Conservation (phyloP, 2,329 filamentous ascomycete genomes). For the Lasiodiplodia hormozganensis region DNA sequence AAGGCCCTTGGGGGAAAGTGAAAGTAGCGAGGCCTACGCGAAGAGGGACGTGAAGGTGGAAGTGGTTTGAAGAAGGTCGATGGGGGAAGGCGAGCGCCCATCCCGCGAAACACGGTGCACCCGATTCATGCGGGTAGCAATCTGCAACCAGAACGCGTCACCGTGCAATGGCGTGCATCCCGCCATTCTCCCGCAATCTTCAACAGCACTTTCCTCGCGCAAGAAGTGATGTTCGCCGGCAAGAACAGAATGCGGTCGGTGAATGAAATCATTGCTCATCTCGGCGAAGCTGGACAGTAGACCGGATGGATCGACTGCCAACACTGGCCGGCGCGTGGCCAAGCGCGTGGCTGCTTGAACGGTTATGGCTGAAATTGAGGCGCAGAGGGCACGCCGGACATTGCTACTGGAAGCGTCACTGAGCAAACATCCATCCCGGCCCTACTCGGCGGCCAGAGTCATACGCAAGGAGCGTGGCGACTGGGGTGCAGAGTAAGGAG, state of each 20-base stretch:
- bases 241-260: conserved; percentile 9
- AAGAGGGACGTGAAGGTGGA: neutral
- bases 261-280: conserved; percentile 22
- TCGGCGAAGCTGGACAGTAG: conserved; percentile 10
- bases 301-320: conserved; percentile 12
- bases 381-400: conserved; percentile 29
- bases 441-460: neutral
- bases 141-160: conserved; percentile 23
- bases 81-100: neutral
- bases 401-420: conserved; percentile 18
- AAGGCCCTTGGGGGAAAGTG: conserved; percentile 1
- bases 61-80: conserved; percentile 12
- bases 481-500: conserved; percentile 19
- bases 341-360: neutral
- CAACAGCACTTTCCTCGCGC: neutral
- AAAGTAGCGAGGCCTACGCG: conserved; percentile 8
- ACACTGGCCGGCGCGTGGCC: conserved; percentile 20
- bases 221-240: neutral
- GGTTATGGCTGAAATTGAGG: conserved; percentile 27
- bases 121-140: conserved; percentile 15
- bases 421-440: neutral
- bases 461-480: neutral
- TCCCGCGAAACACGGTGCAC: neutral
- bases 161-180: conserved; percentile 19
- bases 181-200: conserved; percentile 4